phyloP scores from a whole-genome alignment of 306 rosid genomes.

The Cercis canadensis region DNA sequence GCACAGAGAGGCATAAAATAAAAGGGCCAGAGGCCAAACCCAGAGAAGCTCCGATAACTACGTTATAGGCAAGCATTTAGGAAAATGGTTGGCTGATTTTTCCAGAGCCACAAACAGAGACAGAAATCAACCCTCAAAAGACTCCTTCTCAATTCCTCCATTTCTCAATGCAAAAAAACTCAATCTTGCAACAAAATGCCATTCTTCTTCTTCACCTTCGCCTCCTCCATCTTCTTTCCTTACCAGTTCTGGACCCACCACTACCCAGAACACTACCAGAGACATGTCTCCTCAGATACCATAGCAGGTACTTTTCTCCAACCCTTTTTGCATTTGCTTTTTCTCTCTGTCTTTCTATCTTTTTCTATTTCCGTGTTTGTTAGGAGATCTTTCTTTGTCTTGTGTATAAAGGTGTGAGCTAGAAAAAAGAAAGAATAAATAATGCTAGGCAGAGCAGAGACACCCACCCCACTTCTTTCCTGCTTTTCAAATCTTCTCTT shows the following conservation, averaged over 20 bases:
- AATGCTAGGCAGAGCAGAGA: slow-evolving; percentile 46
- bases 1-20: too few species aligned
- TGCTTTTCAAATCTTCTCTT: slow-evolving; percentile 42
- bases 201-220: slow-evolving; percentile 28
- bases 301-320: slow-evolving; percentile 51
- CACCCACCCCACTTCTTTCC: slow-evolving; percentile 45
- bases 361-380: background rate
- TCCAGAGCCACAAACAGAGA: slow-evolving; percentile 38
- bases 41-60: slow-evolving; percentile 30
- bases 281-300: slow-evolving; percentile 57
- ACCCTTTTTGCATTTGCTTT: slow-evolving; percentile 17
- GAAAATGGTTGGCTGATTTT: slow-evolving; percentile 52
- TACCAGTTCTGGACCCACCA: slow-evolving; percentile 48
- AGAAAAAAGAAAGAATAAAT: slow-evolving; percentile 13
- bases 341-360: slow-evolving; percentile 12
- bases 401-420: slow-evolving; percentile 44
- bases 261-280: slow-evolving; percentile 39
- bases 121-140: slow-evolving; percentile 45
- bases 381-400: slow-evolving; percentile 52
- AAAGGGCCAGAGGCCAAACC: too few species aligned
- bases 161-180: slow-evolving; percentile 39
- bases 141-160: slow-evolving; percentile 30
- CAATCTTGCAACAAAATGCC: slow-evolving; percentile 44
- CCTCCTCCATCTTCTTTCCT: slow-evolving; percentile 26
- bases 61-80: slow-evolving; percentile 57